A percentile compares a stretch with the other conserved stretches of the same genome.
Evolutionary conservation across 2,329 filamentous ascomycete genomes (phyloP).

Genomic region (Colletotrichum viniferum): DNA sequence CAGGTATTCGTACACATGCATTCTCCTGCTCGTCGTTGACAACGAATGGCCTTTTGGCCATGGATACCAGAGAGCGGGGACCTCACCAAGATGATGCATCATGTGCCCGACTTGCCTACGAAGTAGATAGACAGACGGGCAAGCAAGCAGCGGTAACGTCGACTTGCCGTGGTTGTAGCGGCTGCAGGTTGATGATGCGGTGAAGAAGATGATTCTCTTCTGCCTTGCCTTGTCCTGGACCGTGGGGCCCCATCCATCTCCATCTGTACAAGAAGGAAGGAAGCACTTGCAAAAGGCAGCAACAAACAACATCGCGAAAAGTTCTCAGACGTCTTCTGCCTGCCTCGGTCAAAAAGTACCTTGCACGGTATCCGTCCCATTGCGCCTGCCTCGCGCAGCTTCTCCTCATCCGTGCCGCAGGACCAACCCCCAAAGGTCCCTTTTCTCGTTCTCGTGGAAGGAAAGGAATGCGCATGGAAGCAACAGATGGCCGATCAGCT

Average conservation of each 20-base stretch:
- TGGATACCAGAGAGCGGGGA: background rate
- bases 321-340: background rate
- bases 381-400: background rate
- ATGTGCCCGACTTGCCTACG: background rate
- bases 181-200: background rate
- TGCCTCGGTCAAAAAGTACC: background rate
- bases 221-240: background rate
- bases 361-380: background rate
- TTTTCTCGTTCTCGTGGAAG: background rate
- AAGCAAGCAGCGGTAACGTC: background rate
- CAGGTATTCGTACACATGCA: background rate
- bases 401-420: slow-evolving; percentile 3
- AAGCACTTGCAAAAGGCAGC: background rate
- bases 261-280: background rate
- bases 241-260: background rate
- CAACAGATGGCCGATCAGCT: background rate
- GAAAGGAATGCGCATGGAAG: background rate
- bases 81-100: background rate
- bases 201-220: background rate
- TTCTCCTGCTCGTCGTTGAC: background rate
- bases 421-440: background rate
- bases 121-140: background rate
- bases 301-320: background rate
- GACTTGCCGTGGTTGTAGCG: background rate
- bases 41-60: background rate